phyloP scores from a whole-genome alignment of 1,139 yeast species.

The Suhomyces guaymorum region DNA sequence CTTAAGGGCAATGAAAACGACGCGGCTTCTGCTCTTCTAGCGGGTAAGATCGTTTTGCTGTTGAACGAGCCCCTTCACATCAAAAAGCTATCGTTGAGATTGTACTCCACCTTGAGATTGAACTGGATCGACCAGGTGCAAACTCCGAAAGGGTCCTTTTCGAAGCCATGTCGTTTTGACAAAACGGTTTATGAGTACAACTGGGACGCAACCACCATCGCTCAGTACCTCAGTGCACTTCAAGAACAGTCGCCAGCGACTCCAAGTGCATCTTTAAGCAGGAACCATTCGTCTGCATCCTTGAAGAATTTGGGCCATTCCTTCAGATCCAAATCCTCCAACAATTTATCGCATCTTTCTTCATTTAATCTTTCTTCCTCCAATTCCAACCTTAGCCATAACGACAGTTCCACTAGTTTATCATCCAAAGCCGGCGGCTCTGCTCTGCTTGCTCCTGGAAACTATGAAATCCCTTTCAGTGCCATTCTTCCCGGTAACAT shows the following conservation, averaged over 20 bases:
- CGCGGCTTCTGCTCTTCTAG: slow-evolving; percentile 73
- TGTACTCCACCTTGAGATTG: slow-evolving; percentile 64
- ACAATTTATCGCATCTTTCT: slow-evolving; percentile 29
- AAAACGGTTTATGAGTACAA: slow-evolving; percentile 69
- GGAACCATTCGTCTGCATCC: slow-evolving; percentile 37
- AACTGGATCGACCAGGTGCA: slow-evolving; percentile 56
- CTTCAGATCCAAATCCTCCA: slow-evolving; percentile 35
- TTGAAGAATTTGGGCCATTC: slow-evolving; percentile 34
- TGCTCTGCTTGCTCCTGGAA: slow-evolving; percentile 61
- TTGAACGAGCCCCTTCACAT: slow-evolving; percentile 75
- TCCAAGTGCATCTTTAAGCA: slow-evolving; percentile 13
- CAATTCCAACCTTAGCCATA: slow-evolving; percentile 7
- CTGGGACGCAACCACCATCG: slow-evolving; percentile 70
- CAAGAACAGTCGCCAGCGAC: slow-evolving; percentile 27
- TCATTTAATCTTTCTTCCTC: slow-evolving; percentile 18
- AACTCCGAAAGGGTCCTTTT: slow-evolving; percentile 46
- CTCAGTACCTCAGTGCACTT: slow-evolving; percentile 31
- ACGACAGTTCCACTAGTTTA: slow-evolving; percentile 13
- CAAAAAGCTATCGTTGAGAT: slow-evolving; percentile 58
- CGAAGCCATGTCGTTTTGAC: slow-evolving; percentile 60
- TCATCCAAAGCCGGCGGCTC: slow-evolving; percentile 26
- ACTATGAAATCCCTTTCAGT: slow-evolving; percentile 88
- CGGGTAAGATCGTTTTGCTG: slow-evolving; percentile 78
- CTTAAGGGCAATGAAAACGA: slow-evolving; percentile 76
- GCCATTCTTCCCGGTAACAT: slow-evolving; percentile 81